Evolutionary conservation across 1,139 yeast genomes (phyloP), one percentile per base, ranked within the genome.

Genomic region (Wickerhamomyces sp.): DNA sequence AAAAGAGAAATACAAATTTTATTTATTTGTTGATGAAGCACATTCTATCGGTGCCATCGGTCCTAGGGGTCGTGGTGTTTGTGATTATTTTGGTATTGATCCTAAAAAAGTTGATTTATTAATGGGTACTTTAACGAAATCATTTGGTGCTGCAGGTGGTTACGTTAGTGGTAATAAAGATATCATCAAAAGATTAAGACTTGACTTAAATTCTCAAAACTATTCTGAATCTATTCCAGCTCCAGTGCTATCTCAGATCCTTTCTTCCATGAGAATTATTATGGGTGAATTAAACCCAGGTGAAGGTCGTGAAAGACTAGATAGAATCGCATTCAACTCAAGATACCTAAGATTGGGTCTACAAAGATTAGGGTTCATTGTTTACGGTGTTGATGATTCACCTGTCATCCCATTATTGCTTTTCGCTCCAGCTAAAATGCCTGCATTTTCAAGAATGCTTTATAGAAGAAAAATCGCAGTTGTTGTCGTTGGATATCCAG

Each of bases 141-240:
- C 97, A 6, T 92, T 92, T 63, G 98, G 99, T 58, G 97, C 98
- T 22, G 89, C 97, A 35, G 99, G 99, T 57, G 99, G 98, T 36
- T 92, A 92, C 60, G 70, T 92, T 49, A 94, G 96, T 18, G 95
- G 84, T 38, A 73, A 74, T 49, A 74, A 78, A 56, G 65, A 63
- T 37, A 66, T 87, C 33, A 83, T 90, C 42, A 90, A 88, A 52
- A 75, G 81, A 53, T 67, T 92, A 45, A 79, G 92, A 63, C 54
- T 85, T 35, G 81, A 77, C 53, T 80, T 87, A 55, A 74, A 88
- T 48, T 84, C 92, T 33, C 78, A 82, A 49, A 72, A 70, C 36
- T 86, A 89, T 58, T 80, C 94, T 29, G 99, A 92, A 65, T 70
- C 94, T 17, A 83, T 84, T 35, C 78, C 97, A 17, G 95, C 97